These are phyloP conservation scores for Quercus parvula DNA, from an alignment of 306 rosid genomes.

Conservation along the genomic window DNA sequence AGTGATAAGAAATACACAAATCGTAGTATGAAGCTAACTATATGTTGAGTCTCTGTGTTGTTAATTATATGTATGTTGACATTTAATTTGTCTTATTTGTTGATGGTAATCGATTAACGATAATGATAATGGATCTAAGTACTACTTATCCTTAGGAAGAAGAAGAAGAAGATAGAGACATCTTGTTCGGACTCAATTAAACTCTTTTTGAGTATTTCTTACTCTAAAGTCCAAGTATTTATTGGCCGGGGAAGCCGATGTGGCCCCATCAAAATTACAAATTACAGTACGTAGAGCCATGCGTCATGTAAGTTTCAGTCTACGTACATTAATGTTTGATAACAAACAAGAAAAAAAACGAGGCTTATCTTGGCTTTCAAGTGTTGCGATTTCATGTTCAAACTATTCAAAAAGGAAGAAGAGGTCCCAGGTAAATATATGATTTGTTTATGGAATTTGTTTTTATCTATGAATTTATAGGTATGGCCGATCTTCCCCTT, in stretches of 20 bases:
- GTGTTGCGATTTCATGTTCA: background rate
- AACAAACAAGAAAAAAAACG: background rate
- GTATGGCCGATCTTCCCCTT: no score
- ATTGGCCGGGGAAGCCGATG: constrained; percentile 13
- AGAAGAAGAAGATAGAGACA: background rate
- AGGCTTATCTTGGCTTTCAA: background rate
- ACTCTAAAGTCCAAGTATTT: background rate
- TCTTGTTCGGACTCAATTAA: background rate
- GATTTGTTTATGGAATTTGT: background rate
- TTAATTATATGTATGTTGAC: background rate
- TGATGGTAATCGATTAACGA: background rate
- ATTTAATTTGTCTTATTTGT: background rate
- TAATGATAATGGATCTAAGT: no score
- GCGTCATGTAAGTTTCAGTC: background rate
- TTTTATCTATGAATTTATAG: no score
- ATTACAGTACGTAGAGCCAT: background rate
- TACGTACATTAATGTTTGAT: background rate
- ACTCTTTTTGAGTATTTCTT: background rate
- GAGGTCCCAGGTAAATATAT: no score
- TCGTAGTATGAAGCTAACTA: background rate
- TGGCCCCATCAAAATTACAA: background rate
- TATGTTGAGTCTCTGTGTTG: background rate
- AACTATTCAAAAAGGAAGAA: background rate
- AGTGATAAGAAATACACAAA: background rate
- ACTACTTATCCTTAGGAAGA: background rate